Evolutionary conservation across 306 rosid species (phyloP), one percentile per base, ranked within the genome.

Genomic region (Cucumis cinereus): DNA sequence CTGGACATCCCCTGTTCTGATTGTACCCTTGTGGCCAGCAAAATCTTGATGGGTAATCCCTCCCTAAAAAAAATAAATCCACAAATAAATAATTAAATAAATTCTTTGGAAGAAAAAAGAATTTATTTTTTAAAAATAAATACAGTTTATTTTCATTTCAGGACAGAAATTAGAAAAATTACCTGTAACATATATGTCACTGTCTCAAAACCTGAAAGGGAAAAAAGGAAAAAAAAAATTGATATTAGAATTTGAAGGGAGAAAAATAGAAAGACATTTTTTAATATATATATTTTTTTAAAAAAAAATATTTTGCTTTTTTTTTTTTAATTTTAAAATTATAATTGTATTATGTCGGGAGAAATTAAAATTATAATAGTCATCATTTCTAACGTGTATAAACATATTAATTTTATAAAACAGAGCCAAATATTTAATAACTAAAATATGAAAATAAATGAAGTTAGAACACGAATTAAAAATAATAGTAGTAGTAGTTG

Each of bases 41-140:
- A 92, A 92, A 84, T 94, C 99, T 89, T 92, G 96, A 80, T 94
- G 98, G 81, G 97, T 91, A 14, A 94, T 86, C 47, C 87, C 93
- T 81, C 97, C 98, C 97, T 93, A 77, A 73, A 84, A 79, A 77
- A 54, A 26, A 7, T 17, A 62, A n/a, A 77, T 79, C 50, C 74
- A 64, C 8, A 24, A 50, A 30, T 15, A 16, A n/a, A 49, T 3
- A n/a, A n/a, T n/a, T n/a, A 28, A 71, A 9, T 16, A 10, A 1
- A 23, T 28, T 30, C 35, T 30, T 30, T 30, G 35, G 4, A 30
- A 30, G 4, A 3, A 30, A n/a, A n/a, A n/a, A n/a, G n/a, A n/a
- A n/a, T 28, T 28, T 30, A 3, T 30, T 30, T 30, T 30, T 30
- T 30, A 30, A 30, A 8, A 20, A 20, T 20, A 67, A 19, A 38